A percentile compares a stretch with the other conserved stretches of the same genome.
These are phyloP conservation scores for Leccinum arenicola DNA, from an alignment of 768 basidiomycete species.

Conservation along the genomic window DNA sequence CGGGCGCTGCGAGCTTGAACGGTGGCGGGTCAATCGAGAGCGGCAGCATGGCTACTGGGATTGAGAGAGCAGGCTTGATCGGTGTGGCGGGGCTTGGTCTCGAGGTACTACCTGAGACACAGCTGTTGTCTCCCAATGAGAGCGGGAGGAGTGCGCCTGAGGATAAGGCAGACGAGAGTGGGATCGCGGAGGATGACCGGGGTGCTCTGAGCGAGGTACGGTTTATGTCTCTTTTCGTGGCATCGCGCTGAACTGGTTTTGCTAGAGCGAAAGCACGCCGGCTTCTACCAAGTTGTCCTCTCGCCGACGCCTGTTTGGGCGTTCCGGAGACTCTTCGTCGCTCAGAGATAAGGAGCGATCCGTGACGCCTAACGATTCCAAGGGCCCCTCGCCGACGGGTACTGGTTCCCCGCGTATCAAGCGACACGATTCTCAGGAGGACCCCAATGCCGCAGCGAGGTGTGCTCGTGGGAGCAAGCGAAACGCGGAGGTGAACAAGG, in stretches of 20 bases:
- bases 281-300: conserved; percentile 32
- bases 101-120: conserved; percentile 41
- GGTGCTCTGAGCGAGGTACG: conserved; percentile 67
- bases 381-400: conserved; percentile 23
- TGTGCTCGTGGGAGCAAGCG: conserved; percentile 46
- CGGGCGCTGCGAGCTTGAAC: conserved; percentile 22
- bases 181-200: conserved; percentile 46
- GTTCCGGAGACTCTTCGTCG: conserved; percentile 40
- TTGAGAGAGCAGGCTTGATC: conserved; percentile 21
- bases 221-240: background rate
- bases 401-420: conserved; percentile 19
- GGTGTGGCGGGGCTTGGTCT: conserved; percentile 29
- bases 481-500: conserved; percentile 44
- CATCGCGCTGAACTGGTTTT: background rate
- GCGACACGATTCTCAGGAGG: conserved; percentile 27
- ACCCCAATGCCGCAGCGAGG: conserved; percentile 23
- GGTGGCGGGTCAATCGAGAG: conserved; percentile 24
- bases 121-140: conserved; percentile 64
- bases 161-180: conserved; percentile 29
- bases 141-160: conserved; percentile 43
- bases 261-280: conserved; percentile 51
- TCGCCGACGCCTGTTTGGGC: conserved; percentile 61
- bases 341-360: conserved; percentile 36
- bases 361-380: conserved; percentile 27
- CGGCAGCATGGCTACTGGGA: conserved; percentile 13